These are phyloP conservation scores for Areca catechu DNA, from an alignment of 176 grass and related monocot genomes.

Conservation along the genomic window DNA sequence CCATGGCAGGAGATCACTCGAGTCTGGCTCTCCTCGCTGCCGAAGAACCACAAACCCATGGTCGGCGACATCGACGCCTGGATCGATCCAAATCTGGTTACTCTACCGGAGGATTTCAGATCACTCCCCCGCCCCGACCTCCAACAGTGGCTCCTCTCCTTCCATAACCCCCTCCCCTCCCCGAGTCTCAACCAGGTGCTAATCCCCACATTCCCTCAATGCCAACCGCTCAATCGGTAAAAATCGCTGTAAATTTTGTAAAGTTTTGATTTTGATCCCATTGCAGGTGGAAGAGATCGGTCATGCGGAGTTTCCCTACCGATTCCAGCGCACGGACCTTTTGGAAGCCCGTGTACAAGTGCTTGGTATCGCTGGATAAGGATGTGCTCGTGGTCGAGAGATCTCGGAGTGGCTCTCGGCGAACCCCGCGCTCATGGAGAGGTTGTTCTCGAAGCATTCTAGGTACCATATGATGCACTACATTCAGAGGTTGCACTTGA, in stretches of 20 bases:
- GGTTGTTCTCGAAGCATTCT: constrained; percentile 80
- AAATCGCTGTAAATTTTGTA: background rate
- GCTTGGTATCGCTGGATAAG: constrained; percentile 72
- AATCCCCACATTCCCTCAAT: background rate
- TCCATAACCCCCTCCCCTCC: background rate
- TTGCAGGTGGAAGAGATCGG: constrained; percentile 48
- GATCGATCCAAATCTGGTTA: constrained; percentile 47
- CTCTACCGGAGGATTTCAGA: constrained; percentile 16
- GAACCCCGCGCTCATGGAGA: constrained; percentile 51
- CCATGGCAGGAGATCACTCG: constrained; percentile 40
- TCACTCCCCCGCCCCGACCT: constrained; percentile 55
- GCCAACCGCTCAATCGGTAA: background rate
- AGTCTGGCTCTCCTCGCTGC: constrained; percentile 61
- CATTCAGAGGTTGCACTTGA: constrained; percentile 93
- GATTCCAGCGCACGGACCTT: constrained; percentile 93
- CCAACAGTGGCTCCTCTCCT: constrained; percentile 53
- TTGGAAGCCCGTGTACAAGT: constrained; percentile 83
- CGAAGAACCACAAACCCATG: constrained; percentile 35
- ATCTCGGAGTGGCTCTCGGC: constrained; percentile 76
- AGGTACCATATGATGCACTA: constrained; percentile 95
- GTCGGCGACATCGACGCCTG: constrained; percentile 51
- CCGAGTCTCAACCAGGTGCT: constrained; percentile 23
- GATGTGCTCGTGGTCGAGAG: constrained; percentile 52
- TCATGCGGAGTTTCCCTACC: constrained; percentile 70
- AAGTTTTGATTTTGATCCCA: background rate